phyloP scores from a whole-genome alignment of 1,284 basidiomycete species.

The Irpex sp. region DNA sequence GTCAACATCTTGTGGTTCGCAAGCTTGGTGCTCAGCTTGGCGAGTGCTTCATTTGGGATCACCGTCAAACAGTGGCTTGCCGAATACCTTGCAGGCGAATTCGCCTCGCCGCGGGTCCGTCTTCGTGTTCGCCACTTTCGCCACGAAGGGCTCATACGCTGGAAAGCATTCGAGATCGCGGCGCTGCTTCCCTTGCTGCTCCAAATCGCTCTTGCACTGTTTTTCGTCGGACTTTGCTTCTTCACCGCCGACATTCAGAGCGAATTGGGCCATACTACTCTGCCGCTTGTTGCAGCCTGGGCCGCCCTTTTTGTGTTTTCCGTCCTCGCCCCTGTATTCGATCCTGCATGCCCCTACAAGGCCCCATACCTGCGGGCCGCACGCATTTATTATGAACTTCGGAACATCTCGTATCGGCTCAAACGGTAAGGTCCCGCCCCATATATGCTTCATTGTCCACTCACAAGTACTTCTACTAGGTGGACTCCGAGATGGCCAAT shows the following conservation, averaged over 20 bases:
- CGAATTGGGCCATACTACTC: neutral
- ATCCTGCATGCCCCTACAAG: neutral
- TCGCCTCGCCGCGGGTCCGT: neutral
- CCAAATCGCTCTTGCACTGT: neutral
- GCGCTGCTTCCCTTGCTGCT: neutral
- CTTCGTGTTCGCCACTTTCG: neutral
- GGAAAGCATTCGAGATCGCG: neutral
- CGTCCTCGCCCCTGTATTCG: neutral
- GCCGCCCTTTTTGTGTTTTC: neutral
- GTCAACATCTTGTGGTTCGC: slow-evolving; percentile 3
- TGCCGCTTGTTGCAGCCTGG: neutral
- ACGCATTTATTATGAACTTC: neutral
- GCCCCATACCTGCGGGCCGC: neutral
- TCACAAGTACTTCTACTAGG: too few relatives aligned
- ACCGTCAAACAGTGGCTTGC: slow-evolving; percentile 1
- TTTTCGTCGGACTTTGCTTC: neutral
- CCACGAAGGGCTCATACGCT: neutral
- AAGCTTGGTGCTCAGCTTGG: neutral
- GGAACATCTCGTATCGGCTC: neutral
- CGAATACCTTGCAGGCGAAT: neutral
- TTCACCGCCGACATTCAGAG: neutral
- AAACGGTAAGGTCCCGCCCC: neutral
- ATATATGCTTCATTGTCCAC: neutral
- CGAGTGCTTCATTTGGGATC: neutral
- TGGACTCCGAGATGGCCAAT: too few relatives aligned